phyloP scores from a whole-genome alignment of 2,329 filamentous ascomycete genomes.

The Ophiostoma triangulosporum region DNA sequence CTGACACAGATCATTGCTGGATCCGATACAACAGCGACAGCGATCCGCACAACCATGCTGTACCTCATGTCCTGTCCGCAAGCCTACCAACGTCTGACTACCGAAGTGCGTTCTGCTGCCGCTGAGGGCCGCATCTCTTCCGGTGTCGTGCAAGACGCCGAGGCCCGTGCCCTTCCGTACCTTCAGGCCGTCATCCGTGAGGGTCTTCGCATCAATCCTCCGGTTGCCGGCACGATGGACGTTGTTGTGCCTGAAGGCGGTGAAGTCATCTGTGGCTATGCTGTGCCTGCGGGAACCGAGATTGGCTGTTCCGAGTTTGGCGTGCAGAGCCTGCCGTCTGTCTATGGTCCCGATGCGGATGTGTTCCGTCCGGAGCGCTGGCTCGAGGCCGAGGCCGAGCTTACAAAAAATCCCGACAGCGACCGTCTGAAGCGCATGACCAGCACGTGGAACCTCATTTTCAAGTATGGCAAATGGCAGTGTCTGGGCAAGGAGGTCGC shows the following conservation, averaged over 20 bases:
- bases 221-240: constrained; percentile 22
- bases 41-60: constrained; percentile 17
- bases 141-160: constrained; percentile 20
- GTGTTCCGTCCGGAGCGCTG: constrained; percentile 33
- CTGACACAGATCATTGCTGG: constrained; percentile 25
- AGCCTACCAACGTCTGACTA: constrained; percentile 14
- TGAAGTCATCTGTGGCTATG: constrained; percentile 24
- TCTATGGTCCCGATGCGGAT: constrained; percentile 25
- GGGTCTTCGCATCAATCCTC: constrained; percentile 32
- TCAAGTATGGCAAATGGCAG: constrained; percentile 25
- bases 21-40: constrained; percentile 19
- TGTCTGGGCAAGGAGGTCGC: constrained; percentile 32
- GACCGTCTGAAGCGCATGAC: constrained; percentile 15
- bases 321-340: constrained; percentile 23
- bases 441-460: constrained; percentile 22
- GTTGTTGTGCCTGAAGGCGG: constrained; percentile 25
- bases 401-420: constrained; percentile 1
- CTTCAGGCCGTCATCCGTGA: constrained; percentile 38
- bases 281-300: constrained; percentile 31
- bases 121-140: constrained; percentile 18
- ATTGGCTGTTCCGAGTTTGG: constrained; percentile 30
- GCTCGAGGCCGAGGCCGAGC: constrained; percentile 22
- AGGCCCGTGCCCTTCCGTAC: constrained; percentile 29
- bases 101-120: constrained; percentile 25
- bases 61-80: constrained; percentile 17